A percentile compares a stretch with the other conserved stretches of the same genome.
phyloP scores from a whole-genome alignment of 805 yeast genomes.

The Saturnispora saitoi region DNA sequence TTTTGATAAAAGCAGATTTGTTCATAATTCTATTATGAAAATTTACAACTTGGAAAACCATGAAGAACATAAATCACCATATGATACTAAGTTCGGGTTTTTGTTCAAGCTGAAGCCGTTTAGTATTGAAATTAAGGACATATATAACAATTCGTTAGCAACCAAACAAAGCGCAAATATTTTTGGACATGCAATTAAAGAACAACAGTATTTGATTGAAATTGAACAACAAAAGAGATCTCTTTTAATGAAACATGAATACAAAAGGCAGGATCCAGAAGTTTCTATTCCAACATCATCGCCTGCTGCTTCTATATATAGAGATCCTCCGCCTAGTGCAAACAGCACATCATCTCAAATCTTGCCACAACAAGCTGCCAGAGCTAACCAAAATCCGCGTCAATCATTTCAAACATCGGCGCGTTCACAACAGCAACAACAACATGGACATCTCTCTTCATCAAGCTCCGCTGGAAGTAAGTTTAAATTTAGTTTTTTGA shows the following conservation, averaged over 20 bases:
- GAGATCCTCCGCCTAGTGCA: neutral
- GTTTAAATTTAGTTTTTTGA: constrained; percentile 26
- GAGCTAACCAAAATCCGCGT: neutral
- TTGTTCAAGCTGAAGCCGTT: constrained; percentile 40
- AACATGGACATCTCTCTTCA: neutral
- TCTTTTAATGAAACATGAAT: neutral
- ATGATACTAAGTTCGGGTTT: constrained; percentile 42
- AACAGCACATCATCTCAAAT: neutral
- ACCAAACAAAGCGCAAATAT: constrained; percentile 29
- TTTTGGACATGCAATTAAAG: constrained; percentile 37
- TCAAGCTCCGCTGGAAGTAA: constrained; percentile 11
- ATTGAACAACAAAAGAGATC: constrained; percentile 33
- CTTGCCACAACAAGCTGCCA: neutral
- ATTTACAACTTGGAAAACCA: constrained; percentile 37
- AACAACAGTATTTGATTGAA: constrained; percentile 43
- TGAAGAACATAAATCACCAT: constrained; percentile 10
- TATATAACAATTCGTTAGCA: constrained; percentile 27
- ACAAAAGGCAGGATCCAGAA: neutral
- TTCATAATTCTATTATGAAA: constrained; percentile 51
- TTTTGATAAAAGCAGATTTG: constrained; percentile 75
- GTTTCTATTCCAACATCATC: neutral
- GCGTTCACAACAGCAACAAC: neutral
- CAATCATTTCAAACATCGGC: no score
- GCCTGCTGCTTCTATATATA: neutral
- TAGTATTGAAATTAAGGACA: constrained; percentile 32